These are phyloP conservation scores for Exobasidium cylindrosporum DNA, from an alignment of 1,284 basidiomycete genomes.

Conservation along the genomic window DNA sequence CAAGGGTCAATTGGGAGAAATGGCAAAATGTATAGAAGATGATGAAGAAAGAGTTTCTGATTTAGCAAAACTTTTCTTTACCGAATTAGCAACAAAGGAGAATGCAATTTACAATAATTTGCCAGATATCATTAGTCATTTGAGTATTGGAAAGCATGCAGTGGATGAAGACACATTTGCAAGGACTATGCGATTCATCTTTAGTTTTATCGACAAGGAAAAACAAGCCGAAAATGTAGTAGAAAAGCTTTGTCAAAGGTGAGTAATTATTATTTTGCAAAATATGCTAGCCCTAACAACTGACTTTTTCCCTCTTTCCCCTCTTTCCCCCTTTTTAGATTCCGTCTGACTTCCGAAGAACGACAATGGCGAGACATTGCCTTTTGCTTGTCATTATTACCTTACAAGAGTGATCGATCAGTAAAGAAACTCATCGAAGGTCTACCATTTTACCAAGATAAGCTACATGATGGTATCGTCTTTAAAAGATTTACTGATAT, in stretches of 20 bases:
- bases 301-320: slow-evolving; percentile 73
- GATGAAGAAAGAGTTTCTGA: slow-evolving; percentile 83
- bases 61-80: slow-evolving; percentile 95
- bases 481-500: slow-evolving; percentile 85
- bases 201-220: slow-evolving; percentile 90
- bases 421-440: slow-evolving; percentile 95
- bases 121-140: slow-evolving; percentile 65
- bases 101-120: slow-evolving; percentile 99
- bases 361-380: slow-evolving; percentile 97
- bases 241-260: slow-evolving; percentile 54
- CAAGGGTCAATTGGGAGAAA: slow-evolving; percentile 96
- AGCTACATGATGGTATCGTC: slow-evolving; percentile 82
- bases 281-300: too few species aligned
- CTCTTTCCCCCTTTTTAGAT: slow-evolving; percentile 60
- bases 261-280: slow-evolving; percentile 65
- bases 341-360: slow-evolving; percentile 80
- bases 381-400: slow-evolving; percentile 86
- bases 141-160: slow-evolving; percentile 87
- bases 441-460: slow-evolving; percentile 70
- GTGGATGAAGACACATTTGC: slow-evolving; percentile 90
- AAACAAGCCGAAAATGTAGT: slow-evolving; percentile 55
- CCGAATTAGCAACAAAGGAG: slow-evolving; percentile 89
- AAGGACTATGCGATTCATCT: slow-evolving; percentile 90
- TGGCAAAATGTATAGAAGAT: slow-evolving; percentile 98
- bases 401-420: slow-evolving; percentile 93